phyloP scores from a whole-genome alignment of 768 basidiomycete genomes.

The Podaxis rugospora region DNA sequence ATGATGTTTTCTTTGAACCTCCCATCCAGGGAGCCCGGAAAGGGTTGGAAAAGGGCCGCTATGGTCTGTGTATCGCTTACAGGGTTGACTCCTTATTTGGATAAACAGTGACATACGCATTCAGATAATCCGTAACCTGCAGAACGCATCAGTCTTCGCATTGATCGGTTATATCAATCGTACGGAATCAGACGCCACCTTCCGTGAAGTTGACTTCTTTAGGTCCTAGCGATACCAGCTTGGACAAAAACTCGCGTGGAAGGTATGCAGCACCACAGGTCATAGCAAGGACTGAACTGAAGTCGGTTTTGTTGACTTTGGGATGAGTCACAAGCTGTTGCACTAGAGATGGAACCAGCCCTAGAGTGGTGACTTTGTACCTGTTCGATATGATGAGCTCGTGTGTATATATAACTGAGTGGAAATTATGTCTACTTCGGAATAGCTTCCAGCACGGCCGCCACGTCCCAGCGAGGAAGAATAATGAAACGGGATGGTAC shows the following conservation, averaged over 20 bases:
- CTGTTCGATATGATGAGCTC: conserved; percentile 26
- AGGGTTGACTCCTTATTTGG: neutral
- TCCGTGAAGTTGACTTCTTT: conserved; percentile 29
- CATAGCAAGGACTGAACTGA: conserved; percentile 42
- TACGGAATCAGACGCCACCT: conserved; percentile 30
- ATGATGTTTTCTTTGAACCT: conserved; percentile 32
- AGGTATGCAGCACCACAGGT: conserved; percentile 62
- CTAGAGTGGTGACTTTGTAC: conserved; percentile 44
- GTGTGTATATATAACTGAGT: neutral
- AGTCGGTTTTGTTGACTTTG: conserved; percentile 38
- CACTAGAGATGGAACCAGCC: conserved; percentile 55
- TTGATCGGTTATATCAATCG: neutral
- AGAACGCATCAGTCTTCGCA: neutral
- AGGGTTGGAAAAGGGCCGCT: conserved; percentile 36
- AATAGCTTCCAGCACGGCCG: conserved; percentile 47
- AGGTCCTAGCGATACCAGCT: conserved; percentile 31
- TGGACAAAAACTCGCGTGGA: conserved; percentile 45
- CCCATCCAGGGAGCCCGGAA: conserved; percentile 40
- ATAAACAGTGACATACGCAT: conserved; percentile 37
- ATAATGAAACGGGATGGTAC: conserved; percentile 45
- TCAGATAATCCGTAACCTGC: conserved; percentile 75
- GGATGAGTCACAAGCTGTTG: conserved; percentile 62
- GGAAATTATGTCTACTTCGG: conserved; percentile 40
- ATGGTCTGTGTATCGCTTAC: conserved; percentile 41
- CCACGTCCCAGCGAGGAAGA: conserved; percentile 53